A percentile compares a stretch with the other conserved stretches of the same genome.
Evolutionary conservation across 1,284 basidiomycete genomes (phyloP).

Genomic region (Crocinoboletus sp.): DNA sequence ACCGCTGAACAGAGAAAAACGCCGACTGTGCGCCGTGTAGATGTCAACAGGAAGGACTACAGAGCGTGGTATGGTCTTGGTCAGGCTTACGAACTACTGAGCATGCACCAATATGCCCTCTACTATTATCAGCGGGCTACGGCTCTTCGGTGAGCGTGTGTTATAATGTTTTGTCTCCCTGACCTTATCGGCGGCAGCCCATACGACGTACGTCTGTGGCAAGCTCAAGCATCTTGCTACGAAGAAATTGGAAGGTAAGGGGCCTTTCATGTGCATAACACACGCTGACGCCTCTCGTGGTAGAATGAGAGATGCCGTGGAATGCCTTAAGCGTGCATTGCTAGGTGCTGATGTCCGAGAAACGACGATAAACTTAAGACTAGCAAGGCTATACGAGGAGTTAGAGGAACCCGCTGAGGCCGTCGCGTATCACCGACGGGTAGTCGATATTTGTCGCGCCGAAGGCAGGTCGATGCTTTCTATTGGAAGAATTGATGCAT

Average conservation of each 20-base stretch:
- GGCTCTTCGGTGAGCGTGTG: constrained; percentile 64
- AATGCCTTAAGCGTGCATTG: constrained; percentile 85
- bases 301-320: constrained; percentile 77
- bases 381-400: constrained; percentile 71
- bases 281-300: constrained; percentile 5
- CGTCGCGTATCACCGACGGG: constrained; percentile 64
- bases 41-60: constrained; percentile 96
- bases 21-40: constrained; percentile 34
- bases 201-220: constrained; percentile 96
- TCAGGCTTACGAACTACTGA: constrained; percentile 95
- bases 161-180: constrained; percentile 1
- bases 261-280: background rate
- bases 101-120: constrained; percentile 94
- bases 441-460: constrained; percentile 71
- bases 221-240: constrained; percentile 91
- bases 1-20: background rate
- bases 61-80: constrained; percentile 98
- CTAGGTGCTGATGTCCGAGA: constrained; percentile 82
- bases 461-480: constrained; percentile 34
- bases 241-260: constrained; percentile 80
- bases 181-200: constrained; percentile 51
- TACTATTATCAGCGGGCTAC: constrained; percentile 98
- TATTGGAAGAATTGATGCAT: constrained; percentile 3
- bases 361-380: constrained; percentile 68
- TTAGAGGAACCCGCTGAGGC: constrained; percentile 65